phyloP scores from a whole-genome alignment of 129 eudicot species.

The Deinandra increscens region DNA sequence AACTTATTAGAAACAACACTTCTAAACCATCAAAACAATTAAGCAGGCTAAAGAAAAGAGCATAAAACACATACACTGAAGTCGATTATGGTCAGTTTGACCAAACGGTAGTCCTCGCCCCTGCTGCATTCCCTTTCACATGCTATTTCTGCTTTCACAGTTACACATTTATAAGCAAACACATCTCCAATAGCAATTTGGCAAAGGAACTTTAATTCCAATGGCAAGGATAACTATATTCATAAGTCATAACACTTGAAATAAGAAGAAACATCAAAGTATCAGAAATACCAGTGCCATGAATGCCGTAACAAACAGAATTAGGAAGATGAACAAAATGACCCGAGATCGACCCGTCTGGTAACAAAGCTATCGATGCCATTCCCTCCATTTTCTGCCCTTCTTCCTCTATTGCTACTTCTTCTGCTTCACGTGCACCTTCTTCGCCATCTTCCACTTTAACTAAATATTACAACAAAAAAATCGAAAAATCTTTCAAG shows the following conservation, averaged over 20 bases:
- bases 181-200: conserved; percentile 2
- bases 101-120: conserved; percentile 93
- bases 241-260: background rate
- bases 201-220: background rate
- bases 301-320: conserved; percentile 83
- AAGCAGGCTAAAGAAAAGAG: conserved; percentile 4
- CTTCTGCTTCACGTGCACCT: conserved; percentile 19
- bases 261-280: background rate
- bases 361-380: conserved; percentile 86
- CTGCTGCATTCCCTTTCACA: conserved; percentile 99
- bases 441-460: conserved; percentile 26
- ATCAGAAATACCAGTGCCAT: conserved; percentile 68
- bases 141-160: conserved; percentile 49
- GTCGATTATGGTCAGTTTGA: conserved; percentile 82
- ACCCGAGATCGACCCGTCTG: conserved; percentile 83
- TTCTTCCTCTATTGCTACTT: conserved; percentile 21
- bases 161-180: conserved; percentile 2
- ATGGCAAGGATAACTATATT: background rate
- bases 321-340: conserved; percentile 88
- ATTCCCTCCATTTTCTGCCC: conserved; percentile 67
- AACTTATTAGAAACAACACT: conserved; percentile 1
- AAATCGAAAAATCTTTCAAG: background rate
- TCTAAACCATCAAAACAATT: background rate
- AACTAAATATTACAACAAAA: background rate
- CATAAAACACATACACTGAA: conserved; percentile 48